These are phyloP conservation scores for Phytophthora nicotianae DNA, from an alignment of 352 stramenopile genomes.

Conservation along the genomic window DNA sequence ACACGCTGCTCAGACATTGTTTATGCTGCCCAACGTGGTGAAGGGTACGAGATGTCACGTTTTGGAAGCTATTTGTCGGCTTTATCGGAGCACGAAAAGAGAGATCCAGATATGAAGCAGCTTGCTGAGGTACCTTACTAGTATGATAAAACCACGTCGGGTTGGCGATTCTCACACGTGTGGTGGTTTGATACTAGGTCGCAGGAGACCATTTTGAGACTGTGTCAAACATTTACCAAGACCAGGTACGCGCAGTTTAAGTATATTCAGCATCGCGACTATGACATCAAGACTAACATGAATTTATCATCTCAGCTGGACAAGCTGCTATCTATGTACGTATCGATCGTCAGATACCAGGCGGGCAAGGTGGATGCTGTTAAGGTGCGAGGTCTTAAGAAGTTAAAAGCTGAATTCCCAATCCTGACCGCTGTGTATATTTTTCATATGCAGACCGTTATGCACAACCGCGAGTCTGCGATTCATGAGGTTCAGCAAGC, in stretches of 20 bases:
- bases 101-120: constrained; percentile 73
- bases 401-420: not conserved
- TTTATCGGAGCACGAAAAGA: constrained; percentile 77
- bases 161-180: not conserved
- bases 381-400: constrained; percentile 52
- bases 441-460: constrained; percentile 62
- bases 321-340: constrained; percentile 85
- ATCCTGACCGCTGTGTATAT: constrained; percentile 7
- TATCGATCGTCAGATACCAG: constrained; percentile 87
- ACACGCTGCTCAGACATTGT: constrained; percentile 85
- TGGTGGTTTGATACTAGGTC: constrained; percentile 38
- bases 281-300: constrained; percentile 2
- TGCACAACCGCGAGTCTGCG: constrained; percentile 85
- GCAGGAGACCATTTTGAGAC: constrained; percentile 85
- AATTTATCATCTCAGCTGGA: constrained; percentile 54
- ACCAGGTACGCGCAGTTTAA: constrained; percentile 53
- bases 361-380: constrained; percentile 86
- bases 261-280: not conserved
- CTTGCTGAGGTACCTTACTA: constrained; percentile 56
- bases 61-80: constrained; percentile 86
- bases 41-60: constrained; percentile 88
- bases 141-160: not conserved
- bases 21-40: constrained; percentile 74
- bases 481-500: constrained; percentile 88
- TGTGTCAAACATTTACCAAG: constrained; percentile 87